Conservation (phyloP, 2,329 filamentous ascomycete species). For the Aphanocladium album region DNA sequence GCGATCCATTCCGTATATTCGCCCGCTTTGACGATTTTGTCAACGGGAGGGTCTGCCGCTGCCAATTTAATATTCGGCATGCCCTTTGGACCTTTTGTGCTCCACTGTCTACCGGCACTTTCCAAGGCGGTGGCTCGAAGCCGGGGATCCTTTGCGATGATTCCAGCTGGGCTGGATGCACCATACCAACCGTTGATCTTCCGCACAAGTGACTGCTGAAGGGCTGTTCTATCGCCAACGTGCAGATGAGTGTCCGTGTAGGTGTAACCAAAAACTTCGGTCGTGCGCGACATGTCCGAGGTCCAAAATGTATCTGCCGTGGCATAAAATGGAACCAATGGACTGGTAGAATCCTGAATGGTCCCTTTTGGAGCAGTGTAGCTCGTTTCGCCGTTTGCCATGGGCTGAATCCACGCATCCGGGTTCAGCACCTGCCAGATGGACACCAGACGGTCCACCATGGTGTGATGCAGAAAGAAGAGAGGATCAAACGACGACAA, state of each 20-base stretch:
- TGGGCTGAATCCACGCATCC: slow-evolving; percentile 57
- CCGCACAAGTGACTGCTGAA: slow-evolving; percentile 30
- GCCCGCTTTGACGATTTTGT: slow-evolving; percentile 32
- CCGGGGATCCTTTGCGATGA: slow-evolving; percentile 6
- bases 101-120: slow-evolving; percentile 16
- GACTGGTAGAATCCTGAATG: slow-evolving; percentile 49
- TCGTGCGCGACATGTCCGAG: slow-evolving; percentile 55
- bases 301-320: slow-evolving; percentile 59
- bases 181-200: slow-evolving; percentile 50
- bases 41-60: slow-evolving; percentile 19
- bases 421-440: slow-evolving; percentile 75
- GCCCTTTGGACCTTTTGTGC: slow-evolving; percentile 5
- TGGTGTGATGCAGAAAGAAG: slow-evolving; percentile 73
- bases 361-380: slow-evolving; percentile 55
- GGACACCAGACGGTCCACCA: slow-evolving; percentile 69
- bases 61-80: slow-evolving; percentile 24
- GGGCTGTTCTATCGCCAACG: slow-evolving; percentile 19
- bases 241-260: slow-evolving; percentile 57
- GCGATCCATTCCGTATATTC: slow-evolving; percentile 61
- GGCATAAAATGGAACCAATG: slow-evolving; percentile 63
- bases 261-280: slow-evolving; percentile 63
- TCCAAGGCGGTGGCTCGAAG: not conserved
- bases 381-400: slow-evolving; percentile 49
- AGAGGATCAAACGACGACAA: slow-evolving; percentile 75
- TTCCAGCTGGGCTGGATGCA: slow-evolving; percentile 23